Evolutionary conservation across 192 early-diverging fungal genomes (phyloP).

Genomic region (Pilaira anomala): DNA sequence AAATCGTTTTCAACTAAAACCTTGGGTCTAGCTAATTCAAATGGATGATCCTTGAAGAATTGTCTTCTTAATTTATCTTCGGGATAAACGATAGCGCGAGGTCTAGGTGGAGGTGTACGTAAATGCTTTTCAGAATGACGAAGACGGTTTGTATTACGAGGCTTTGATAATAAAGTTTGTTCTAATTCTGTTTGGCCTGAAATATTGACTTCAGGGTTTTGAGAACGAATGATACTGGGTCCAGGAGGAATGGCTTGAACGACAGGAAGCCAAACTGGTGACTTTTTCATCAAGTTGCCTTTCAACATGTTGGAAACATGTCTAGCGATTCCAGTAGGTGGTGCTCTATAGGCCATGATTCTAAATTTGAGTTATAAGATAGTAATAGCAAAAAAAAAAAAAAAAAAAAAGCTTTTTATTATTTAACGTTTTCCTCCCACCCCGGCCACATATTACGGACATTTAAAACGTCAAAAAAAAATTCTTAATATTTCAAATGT

Average conservation of each 20-base stretch:
- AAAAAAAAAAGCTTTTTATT: too few relatives aligned
- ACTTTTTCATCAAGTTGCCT: slow-evolving; percentile 48
- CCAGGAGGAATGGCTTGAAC: slow-evolving; percentile 50
- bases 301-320: slow-evolving; percentile 54
- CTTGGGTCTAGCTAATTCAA: slow-evolving; percentile 74
- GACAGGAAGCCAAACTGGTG: slow-evolving; percentile 53
- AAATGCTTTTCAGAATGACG: slow-evolving; percentile 53
- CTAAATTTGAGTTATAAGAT: too few relatives aligned
- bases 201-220: slow-evolving; percentile 21
- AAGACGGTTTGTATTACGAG: neutral
- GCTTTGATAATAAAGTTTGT: neutral
- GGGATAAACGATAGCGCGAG: slow-evolving; percentile 77
- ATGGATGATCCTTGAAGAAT: slow-evolving; percentile 94
- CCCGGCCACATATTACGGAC: too few relatives aligned
- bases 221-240: slow-evolving; percentile 51
- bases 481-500: too few relatives aligned
- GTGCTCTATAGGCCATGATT: slow-evolving; percentile 30
- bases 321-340: slow-evolving; percentile 46
- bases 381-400: too few relatives aligned
- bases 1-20: slow-evolving; percentile 66
- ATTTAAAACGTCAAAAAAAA: too few relatives aligned
- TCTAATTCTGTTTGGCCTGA: slow-evolving; percentile 12
- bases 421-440: too few relatives aligned
- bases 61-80: slow-evolving; percentile 82
- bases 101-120: slow-evolving; percentile 56